These are phyloP conservation scores for Marchantia paleacea DNA, from an alignment of 225 moss, liverwort and hornwort genomes.

Conservation along the genomic window DNA sequence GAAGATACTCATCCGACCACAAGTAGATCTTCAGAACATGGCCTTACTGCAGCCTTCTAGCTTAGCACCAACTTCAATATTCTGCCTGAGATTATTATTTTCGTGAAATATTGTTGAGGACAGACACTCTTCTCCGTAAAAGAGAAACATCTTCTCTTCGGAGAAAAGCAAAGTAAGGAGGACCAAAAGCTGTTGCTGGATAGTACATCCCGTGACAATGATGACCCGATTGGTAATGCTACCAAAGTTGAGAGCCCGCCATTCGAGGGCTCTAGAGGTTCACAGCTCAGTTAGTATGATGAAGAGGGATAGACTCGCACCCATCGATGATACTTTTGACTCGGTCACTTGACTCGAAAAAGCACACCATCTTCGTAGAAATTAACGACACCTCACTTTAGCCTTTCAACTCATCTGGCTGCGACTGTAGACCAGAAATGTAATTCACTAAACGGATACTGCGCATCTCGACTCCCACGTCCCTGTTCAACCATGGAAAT, in stretches of 20 bases:
- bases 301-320: background rate
- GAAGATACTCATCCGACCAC: background rate
- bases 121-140: background rate
- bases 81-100: too few species aligned
- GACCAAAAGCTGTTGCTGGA: background rate
- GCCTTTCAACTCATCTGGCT: background rate
- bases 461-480: background rate
- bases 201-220: background rate
- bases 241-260: background rate
- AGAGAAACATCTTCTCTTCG: background rate
- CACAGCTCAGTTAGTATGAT: background rate
- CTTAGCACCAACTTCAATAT: background rate
- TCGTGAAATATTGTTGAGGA: too few species aligned
- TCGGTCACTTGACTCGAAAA: background rate
- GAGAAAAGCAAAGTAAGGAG: background rate
- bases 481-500: background rate
- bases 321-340: background rate
- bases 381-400: background rate
- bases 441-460: background rate
- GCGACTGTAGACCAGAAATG: background rate
- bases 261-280: background rate
- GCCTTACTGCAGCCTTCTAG: background rate
- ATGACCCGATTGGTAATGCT: background rate
- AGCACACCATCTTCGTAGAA: background rate
- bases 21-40: background rate